Base-by-base conservation (phyloP, 202 grass and related monocot genomes). In the Zizania palustris region DNA sequence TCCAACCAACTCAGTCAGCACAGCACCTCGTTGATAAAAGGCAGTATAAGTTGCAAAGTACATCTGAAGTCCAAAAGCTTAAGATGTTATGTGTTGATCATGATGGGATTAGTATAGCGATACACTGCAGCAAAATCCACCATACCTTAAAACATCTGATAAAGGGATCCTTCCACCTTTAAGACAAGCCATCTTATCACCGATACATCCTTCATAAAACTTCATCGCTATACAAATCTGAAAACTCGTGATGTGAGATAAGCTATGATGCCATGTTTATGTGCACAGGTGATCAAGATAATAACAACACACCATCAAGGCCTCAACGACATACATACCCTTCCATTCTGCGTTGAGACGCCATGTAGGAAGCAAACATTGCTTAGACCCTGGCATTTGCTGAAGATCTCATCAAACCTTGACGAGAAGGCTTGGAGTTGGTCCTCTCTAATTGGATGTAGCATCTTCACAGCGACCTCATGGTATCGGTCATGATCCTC, bases 221-320 rank as follows among this genome's bases (percentile, higher is more conserved):
- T 92, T 99, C 92, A 99, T 99, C 1, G 84, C 89, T 65, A 99
- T 89, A 60, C 92, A 96, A 63, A 99, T 80, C 96, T 99, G 83
- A 70, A 90, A 90, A 74, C 14, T 36, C 16, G 85, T 35, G 48
- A 80, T 50, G 66, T 50, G 40, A 67, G 67, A 85, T 3, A 56
- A 58, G 36, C 63, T 55, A 67, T 3, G 0, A 21, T 9, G 20
- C 63, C 21, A 60, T 37, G 22, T 60, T 40, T 21, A 54, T 20
- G 12, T 12, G 20, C 54, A 22, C n/a, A 46, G n/a, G 19, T 55
- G 50, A 70, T n/a, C 20, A 37, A 42, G 37, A 49, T 40, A 67
- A 38, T 43, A 74, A 38, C 60, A 69, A 3, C 11, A 57, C 41
- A 21, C 9, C 20, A 54, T 19, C 44, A n/a, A n/a, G n/a, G n/a